Evolutionary conservation across 306 rosid species (phyloP), one percentile per base, ranked within the genome.

Genomic region (Cucurbita argyrosperma): DNA sequence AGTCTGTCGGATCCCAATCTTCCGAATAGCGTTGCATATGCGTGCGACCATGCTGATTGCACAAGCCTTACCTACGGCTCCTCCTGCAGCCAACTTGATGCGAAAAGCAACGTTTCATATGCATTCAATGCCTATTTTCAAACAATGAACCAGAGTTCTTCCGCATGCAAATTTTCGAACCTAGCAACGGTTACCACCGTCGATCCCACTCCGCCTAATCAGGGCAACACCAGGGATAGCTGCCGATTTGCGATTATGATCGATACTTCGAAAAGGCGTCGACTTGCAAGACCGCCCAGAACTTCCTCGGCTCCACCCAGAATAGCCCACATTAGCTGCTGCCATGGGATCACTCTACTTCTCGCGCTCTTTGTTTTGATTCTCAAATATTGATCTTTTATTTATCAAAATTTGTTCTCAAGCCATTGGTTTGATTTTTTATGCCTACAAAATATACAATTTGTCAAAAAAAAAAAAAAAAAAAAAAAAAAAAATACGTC

Each of bases 51-150:
- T 51, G 95, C 96, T 14, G 97, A 95, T 73, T 95, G 99, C 70
- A 95, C 99, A 0, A 79, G 87, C 60, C 88, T 91, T 19, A 83
- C 91, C 39, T 85, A 86, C 40, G 97, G 96, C 0, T 76, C 91
- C 0, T 91, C 96, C 21, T 95, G 99, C 76, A 87, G 87, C 21
- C 73, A 68, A 6, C 77, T 95, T 5, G 99, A 91, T 66, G 57
- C 82, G n/a, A 76, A 39, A 54, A 71, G 68, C 16, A 95, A 95
- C 60, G 97, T 84, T 76, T 95, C 99, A 0, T 95, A 91, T 75
- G 99, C 99, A 67, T 95, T 91, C 66, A 95, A 95, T 63, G 63
- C 71, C 76, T 95, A 95, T 63, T 91, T 78, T 74, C 99, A 95
- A 55, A 85, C 90, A 18, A 76, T 78, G 90, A 78, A 95, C 81